Percentiles rank a stretch among this genome's conserved stretches.
Evolutionary conservation across 768 basidiomycete genomes (phyloP).

Genomic region (Cyclocybe aegerita): DNA sequence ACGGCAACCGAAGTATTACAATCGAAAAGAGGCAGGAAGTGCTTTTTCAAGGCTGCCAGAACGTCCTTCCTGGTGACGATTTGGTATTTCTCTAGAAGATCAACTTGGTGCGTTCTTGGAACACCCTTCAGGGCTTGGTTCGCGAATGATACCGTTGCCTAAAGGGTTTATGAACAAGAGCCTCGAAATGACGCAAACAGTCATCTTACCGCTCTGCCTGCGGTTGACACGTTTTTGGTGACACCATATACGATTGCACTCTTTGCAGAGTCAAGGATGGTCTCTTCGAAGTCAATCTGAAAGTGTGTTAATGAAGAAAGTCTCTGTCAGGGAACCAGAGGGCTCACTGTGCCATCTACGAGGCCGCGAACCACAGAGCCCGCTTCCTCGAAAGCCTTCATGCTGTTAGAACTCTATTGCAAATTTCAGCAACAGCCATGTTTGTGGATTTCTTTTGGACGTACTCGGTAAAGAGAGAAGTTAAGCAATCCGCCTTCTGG

Average conservation of each 20-base stretch:
- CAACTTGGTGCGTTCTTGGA: slow-evolving; percentile 67
- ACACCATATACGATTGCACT: slow-evolving; percentile 87
- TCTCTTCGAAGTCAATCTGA: slow-evolving; percentile 79
- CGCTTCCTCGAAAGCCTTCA: slow-evolving; percentile 80
- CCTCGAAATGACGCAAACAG: not conserved
- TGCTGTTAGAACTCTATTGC: slow-evolving; percentile 72
- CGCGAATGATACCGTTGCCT: slow-evolving; percentile 82
- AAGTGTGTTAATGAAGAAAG: not conserved
- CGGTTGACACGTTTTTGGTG: slow-evolving; percentile 79
- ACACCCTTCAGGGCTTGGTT: slow-evolving; percentile 93
- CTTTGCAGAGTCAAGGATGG: slow-evolving; percentile 87
- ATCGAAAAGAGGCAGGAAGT: slow-evolving; percentile 86
- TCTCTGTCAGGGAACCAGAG: not conserved
- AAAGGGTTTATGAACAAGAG: not conserved
- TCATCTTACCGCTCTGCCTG: slow-evolving; percentile 76
- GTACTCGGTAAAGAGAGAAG: slow-evolving; percentile 78
- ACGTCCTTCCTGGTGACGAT: slow-evolving; percentile 80
- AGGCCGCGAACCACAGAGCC: slow-evolving; percentile 75
- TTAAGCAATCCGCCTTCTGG: slow-evolving; percentile 74
- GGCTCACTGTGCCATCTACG: slow-evolving; percentile 75
- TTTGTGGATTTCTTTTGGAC: slow-evolving; percentile 18
- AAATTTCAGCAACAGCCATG: not conserved
- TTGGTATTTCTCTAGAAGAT: slow-evolving; percentile 79
- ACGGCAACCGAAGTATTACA: slow-evolving; percentile 74
- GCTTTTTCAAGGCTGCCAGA: slow-evolving; percentile 59